These are phyloP conservation scores for Globisporangium canariense DNA, from an alignment of 352 stramenopile species.

Conservation along the genomic window DNA sequence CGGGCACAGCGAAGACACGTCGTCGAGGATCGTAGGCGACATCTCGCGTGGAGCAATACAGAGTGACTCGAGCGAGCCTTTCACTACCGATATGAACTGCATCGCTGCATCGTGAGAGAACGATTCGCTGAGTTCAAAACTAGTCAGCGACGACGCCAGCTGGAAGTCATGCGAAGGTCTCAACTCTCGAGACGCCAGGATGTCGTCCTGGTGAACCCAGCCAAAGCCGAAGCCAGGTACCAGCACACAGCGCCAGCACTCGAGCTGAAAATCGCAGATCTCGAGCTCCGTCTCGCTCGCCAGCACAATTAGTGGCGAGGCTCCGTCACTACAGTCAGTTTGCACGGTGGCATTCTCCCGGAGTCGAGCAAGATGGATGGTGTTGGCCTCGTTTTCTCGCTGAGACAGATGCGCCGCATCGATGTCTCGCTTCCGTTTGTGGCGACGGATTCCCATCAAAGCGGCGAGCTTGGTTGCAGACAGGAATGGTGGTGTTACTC, in stretches of 20 bases:
- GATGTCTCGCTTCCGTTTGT: not conserved
- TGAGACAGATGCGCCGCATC: not conserved
- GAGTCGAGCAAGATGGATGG: not conserved
- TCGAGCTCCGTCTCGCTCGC: not conserved
- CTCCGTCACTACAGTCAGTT: not conserved
- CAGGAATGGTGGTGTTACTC: no score
- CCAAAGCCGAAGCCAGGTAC: not conserved
- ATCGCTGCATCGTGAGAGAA: not conserved
- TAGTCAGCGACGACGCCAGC: not conserved
- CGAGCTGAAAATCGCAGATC: not conserved
- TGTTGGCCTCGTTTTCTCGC: not conserved
- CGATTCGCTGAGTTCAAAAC: not conserved
- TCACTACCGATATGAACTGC: not conserved
- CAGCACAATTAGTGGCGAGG: not conserved
- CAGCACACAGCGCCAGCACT: not conserved
- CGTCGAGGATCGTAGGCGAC: not conserved
- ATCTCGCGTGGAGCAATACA: not conserved
- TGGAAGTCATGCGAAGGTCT: not conserved
- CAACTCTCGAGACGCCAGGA: not conserved
- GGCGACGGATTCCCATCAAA: not conserved
- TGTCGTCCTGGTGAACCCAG: not conserved
- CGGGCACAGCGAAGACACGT: not conserved
- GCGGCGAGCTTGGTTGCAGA: not conserved
- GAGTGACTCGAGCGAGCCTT: not conserved
- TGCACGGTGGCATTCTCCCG: not conserved